Evolutionary conservation across 192 early-diverging fungal genomes (phyloP).

Genomic region (Backusella tarrabulga): DNA sequence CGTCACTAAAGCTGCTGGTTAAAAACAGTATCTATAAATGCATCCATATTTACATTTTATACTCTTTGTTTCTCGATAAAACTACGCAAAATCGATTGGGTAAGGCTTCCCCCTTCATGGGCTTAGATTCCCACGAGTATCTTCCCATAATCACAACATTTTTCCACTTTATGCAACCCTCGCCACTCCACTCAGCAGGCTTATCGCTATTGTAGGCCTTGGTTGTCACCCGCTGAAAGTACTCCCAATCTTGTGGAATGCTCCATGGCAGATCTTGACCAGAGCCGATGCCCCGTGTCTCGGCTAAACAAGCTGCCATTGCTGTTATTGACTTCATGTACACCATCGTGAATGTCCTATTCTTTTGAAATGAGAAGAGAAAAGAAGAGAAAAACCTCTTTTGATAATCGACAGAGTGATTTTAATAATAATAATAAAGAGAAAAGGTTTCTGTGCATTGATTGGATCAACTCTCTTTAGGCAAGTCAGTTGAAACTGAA

Average conservation of each 20-base stretch:
- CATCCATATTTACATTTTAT: slow-evolving; percentile 19
- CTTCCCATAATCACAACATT: slow-evolving; percentile 96
- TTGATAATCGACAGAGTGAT: too few relatives aligned
- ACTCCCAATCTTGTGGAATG: slow-evolving; percentile 75
- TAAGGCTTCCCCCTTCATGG: slow-evolving; percentile 71
- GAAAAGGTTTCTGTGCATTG: too few relatives aligned
- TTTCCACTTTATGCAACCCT: not conserved
- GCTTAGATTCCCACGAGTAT: slow-evolving; percentile 88
- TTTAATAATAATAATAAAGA: too few relatives aligned
- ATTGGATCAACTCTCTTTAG: too few relatives aligned
- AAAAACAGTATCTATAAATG: not conserved
- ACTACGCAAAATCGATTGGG: slow-evolving; percentile 80
- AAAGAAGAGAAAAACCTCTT: not conserved
- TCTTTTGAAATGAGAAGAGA: not conserved
- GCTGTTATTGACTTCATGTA: slow-evolving; percentile 41
- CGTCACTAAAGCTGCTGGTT: not conserved
- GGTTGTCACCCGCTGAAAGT: slow-evolving; percentile 71
- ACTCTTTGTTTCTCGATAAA: slow-evolving; percentile 59
- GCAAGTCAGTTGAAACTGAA: too few relatives aligned
- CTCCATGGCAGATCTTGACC: slow-evolving; percentile 79
- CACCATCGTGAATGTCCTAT: not conserved
- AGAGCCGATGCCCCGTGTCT: slow-evolving; percentile 74
- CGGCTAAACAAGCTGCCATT: slow-evolving; percentile 72
- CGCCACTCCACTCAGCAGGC: too few relatives aligned
- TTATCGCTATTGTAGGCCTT: not conserved